Evolutionary conservation across 2,329 filamentous ascomycete genomes (phyloP).

Genomic region (Fusarium domesticum): DNA sequence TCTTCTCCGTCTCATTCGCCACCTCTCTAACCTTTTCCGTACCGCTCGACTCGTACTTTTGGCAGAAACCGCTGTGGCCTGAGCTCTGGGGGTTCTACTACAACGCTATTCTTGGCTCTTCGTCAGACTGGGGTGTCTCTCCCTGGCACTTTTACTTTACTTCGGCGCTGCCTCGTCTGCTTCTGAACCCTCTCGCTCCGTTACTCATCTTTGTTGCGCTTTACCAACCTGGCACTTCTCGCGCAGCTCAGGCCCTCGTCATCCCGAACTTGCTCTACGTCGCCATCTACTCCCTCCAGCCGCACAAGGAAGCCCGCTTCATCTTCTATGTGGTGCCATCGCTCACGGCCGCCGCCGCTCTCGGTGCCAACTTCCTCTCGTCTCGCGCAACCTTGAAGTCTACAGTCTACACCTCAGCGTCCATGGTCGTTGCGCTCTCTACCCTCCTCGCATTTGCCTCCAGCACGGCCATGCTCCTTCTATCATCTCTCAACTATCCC

Average conservation of each 20-base stretch:
- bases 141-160: constrained; percentile 85
- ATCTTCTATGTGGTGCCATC: constrained; percentile 83
- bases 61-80: constrained; percentile 85
- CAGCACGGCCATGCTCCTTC: constrained; percentile 65
- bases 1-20: constrained; percentile 63
- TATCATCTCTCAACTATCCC: constrained; percentile 90
- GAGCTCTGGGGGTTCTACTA: constrained; percentile 87
- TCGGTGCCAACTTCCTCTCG: constrained; percentile 70
- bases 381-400: constrained; percentile 59
- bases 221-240: constrained; percentile 43
- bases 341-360: constrained; percentile 72
- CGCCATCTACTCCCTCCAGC: constrained; percentile 77
- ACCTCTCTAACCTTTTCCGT: constrained; percentile 68
- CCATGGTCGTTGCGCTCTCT: constrained; percentile 56
- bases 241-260: constrained; percentile 48
- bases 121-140: constrained; percentile 82
- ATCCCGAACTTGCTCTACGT: constrained; percentile 71
- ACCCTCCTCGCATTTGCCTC: constrained; percentile 57
- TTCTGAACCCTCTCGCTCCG: constrained; percentile 73
- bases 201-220: constrained; percentile 55
- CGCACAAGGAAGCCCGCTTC: constrained; percentile 96
- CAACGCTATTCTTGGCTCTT: constrained; percentile 81
- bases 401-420: constrained; percentile 51
- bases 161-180: constrained; percentile 74
- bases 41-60: constrained; percentile 86